These are phyloP conservation scores for Blastobotrys illinoisensis DNA, from an alignment of 1,139 yeast genomes.

Conservation along the genomic window DNA sequence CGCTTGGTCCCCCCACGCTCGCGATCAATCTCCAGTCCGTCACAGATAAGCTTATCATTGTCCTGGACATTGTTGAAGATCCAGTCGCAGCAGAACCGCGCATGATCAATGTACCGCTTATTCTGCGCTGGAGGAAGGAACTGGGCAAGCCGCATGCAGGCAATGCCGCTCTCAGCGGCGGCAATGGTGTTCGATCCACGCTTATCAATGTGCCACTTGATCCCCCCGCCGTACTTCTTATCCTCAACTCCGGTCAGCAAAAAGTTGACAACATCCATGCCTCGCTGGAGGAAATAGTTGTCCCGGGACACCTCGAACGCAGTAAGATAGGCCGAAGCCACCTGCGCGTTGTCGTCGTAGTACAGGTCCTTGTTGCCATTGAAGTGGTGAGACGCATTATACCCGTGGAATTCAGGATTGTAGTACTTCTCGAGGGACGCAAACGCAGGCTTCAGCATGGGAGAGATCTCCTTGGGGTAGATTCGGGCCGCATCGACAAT, in stretches of 20 bases:
- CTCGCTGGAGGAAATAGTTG: constrained; percentile 48
- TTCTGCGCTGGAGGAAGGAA: constrained; percentile 45
- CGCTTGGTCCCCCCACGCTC: constrained; percentile 40
- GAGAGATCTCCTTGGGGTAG: constrained; percentile 51
- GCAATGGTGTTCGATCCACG: constrained; percentile 61
- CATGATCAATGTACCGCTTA: constrained; percentile 45
- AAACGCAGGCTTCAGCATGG: constrained; percentile 52
- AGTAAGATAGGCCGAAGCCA: constrained; percentile 58
- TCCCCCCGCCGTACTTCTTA: constrained; percentile 47
- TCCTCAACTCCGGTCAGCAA: constrained; percentile 64
- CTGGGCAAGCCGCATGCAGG: constrained; percentile 54
- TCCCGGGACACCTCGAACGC: constrained; percentile 68
- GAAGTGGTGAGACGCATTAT: constrained; percentile 53
- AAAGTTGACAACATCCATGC: constrained; percentile 54
- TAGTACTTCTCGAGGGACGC: constrained; percentile 49
- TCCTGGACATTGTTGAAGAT: constrained; percentile 49
- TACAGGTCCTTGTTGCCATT: constrained; percentile 59
- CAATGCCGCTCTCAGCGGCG: constrained; percentile 66
- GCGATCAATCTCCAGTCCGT: constrained; percentile 47
- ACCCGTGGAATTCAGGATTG: constrained; percentile 47
- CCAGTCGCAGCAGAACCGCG: constrained; percentile 51
- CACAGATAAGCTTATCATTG: constrained; percentile 53
- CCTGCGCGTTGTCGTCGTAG: constrained; percentile 75
- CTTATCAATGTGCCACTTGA: constrained; percentile 61
- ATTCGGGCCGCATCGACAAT: constrained; percentile 57